Evolutionary conservation across 305 asterid species (phyloP).

Genomic region (Rubia tinctorum): DNA sequence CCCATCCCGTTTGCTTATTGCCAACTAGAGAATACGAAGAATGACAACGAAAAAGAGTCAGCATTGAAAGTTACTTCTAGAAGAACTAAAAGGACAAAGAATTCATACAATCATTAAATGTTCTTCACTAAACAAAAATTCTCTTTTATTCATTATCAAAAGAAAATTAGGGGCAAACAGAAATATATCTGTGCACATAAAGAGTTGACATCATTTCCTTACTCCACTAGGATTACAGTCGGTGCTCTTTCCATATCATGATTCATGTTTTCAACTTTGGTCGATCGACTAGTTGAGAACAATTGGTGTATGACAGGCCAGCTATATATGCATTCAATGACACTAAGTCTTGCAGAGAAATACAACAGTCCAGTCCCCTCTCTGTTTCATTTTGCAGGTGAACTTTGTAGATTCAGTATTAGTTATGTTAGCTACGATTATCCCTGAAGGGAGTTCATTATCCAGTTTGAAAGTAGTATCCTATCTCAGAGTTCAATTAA

Average conservation of each 20-base stretch:
- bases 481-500: not conserved
- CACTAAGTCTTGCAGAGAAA: not conserved
- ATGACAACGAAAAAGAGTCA: constrained; percentile 3
- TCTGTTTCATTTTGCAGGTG: not conserved
- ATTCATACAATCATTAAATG: not conserved
- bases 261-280: not conserved
- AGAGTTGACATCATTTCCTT: not conserved
- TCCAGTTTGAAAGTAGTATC: not conserved
- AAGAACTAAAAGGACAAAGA: not conserved
- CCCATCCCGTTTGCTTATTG: constrained; percentile 62
- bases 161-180: not conserved
- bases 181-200: not conserved
- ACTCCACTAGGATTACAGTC: not conserved
- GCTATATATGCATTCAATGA: not conserved
- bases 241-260: no score
- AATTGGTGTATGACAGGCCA: not conserved
- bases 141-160: not conserved
- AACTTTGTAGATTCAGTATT: not conserved
- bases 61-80: not conserved
- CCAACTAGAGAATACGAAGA: constrained; percentile 43
- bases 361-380: not conserved
- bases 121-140: not conserved
- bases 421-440: not conserved
- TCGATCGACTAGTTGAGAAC: not conserved
- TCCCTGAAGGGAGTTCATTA: not conserved